Evolutionary conservation across 2,329 filamentous ascomycete genomes (phyloP), one percentile per base, ranked within the genome.

Genomic region (Penicillium sp.): DNA sequence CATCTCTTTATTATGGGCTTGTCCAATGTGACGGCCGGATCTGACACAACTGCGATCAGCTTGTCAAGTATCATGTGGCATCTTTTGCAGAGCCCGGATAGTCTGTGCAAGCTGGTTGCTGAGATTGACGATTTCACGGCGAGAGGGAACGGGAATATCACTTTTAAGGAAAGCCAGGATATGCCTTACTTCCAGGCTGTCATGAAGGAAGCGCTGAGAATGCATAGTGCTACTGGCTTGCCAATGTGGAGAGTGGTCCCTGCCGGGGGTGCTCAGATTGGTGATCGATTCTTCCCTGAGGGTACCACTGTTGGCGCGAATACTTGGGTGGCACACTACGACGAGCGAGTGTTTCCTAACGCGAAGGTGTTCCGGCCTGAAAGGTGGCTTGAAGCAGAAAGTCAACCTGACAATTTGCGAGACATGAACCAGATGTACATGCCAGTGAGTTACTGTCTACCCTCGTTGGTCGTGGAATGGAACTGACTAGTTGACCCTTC

Each of bases 161-260:
- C 70, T 0, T 81, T 75, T 66, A 78, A 72, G 34, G 76, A 78
- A 62, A 75, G 63, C 3, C 77, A 75, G 41, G 72, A 72, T 15
- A 73, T 83, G 67, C 81, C 81, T 0, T 86, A 85, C 60, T 73
- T 85, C 15, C 79, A 85, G 59, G 83, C 82, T 0, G 78, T 81
- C 3, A 79, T 86, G 41, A 83, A 84, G 54, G 83, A 86, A 66
- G 79, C 80, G 0, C 68, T 85, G 17, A 78, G 84, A 14, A 70
- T 86, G 20, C 80, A 83, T 52, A 76, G 83, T 1, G 79, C 81
- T 0, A 77, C 78, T 0, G 82, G 81, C 4, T 69, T 84, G 11
- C 79, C 82, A 3, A 69, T 85, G n/a, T 80, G 80, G 67, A 76
- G 83, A 4, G 73, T 78, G 0, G 82, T 84, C 0, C 81, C 82